Percentiles rank a stretch among this genome's conserved stretches.
These are phyloP conservation scores for Hyphodiscus sp. DNA, from an alignment of 2,329 filamentous ascomycete genomes.

Conservation along the genomic window DNA sequence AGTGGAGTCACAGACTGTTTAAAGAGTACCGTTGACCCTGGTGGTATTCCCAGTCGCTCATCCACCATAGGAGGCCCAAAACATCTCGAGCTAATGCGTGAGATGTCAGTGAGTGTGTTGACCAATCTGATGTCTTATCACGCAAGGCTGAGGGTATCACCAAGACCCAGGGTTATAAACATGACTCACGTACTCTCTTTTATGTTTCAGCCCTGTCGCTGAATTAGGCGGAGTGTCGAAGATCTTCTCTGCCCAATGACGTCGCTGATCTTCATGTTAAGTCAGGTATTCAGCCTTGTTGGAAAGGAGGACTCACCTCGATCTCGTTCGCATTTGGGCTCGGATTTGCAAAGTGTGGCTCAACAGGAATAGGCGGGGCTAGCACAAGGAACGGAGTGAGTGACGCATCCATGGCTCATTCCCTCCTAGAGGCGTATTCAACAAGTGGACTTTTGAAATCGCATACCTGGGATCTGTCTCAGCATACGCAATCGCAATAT, in stretches of 20 bases:
- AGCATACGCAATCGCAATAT: slow-evolving; percentile 46
- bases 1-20: slow-evolving; percentile 38
- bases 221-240: slow-evolving; percentile 47
- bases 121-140: slow-evolving; percentile 4
- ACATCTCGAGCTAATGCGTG: slow-evolving; percentile 36
- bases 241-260: slow-evolving; percentile 56
- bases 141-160: slow-evolving; percentile 12
- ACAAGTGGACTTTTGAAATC: not conserved
- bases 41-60: slow-evolving; percentile 39
- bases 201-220: slow-evolving; percentile 42
- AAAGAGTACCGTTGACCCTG: slow-evolving; percentile 46
- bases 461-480: slow-evolving; percentile 41
- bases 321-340: slow-evolving; percentile 16
- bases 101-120: slow-evolving; percentile 9
- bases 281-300: too few relatives aligned
- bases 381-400: slow-evolving; percentile 15
- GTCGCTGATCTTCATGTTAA: slow-evolving; percentile 31
- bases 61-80: slow-evolving; percentile 40
- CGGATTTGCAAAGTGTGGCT: slow-evolving; percentile 15
- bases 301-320: slow-evolving; percentile 19
- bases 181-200: slow-evolving; percentile 32
- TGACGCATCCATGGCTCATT: slow-evolving; percentile 12
- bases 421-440: not conserved
- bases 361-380: slow-evolving; percentile 18
- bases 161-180: not conserved